phyloP scores from a whole-genome alignment of 1,139 yeast genomes.

The Pneumocystis canis region DNA sequence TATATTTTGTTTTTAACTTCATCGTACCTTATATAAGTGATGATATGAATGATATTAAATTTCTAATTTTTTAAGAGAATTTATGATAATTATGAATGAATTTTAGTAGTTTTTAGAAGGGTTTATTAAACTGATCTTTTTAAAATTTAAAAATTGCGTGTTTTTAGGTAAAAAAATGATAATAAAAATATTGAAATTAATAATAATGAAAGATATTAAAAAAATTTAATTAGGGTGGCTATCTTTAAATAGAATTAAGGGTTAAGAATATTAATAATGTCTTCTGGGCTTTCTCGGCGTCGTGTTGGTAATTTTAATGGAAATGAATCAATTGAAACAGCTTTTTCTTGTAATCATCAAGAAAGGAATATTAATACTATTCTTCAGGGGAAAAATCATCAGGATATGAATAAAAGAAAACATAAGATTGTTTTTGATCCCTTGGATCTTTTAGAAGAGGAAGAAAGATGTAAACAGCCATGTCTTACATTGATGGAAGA shows the following conservation, averaged over 20 bases:
- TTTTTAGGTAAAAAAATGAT: neutral
- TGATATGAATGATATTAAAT: neutral
- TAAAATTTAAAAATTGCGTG: no score
- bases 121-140: no score
- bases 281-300: constrained; percentile 1
- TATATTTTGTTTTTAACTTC: neutral
- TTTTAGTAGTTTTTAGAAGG: no score
- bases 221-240: neutral
- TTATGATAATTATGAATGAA: no score
- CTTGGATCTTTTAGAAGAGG: constrained; percentile 40
- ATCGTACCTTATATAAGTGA: neutral
- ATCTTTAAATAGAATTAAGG: neutral
- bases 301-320: neutral
- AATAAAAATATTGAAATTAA: neutral
- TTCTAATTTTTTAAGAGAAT: neutral
- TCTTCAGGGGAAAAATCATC: constrained; percentile 14
- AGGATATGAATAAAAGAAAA: constrained; percentile 16
- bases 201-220: neutral
- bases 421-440: constrained; percentile 79
- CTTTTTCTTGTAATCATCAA: constrained; percentile 2
- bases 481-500: constrained; percentile 89
- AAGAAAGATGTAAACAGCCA: constrained; percentile 43
- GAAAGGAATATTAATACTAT: neutral
- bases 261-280: neutral
- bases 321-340: constrained; percentile 5